A percentile compares a stretch with the other conserved stretches of the same genome.
Conservation (phyloP, 176 grass and related monocot species). For the Juncus inflexus region DNA sequence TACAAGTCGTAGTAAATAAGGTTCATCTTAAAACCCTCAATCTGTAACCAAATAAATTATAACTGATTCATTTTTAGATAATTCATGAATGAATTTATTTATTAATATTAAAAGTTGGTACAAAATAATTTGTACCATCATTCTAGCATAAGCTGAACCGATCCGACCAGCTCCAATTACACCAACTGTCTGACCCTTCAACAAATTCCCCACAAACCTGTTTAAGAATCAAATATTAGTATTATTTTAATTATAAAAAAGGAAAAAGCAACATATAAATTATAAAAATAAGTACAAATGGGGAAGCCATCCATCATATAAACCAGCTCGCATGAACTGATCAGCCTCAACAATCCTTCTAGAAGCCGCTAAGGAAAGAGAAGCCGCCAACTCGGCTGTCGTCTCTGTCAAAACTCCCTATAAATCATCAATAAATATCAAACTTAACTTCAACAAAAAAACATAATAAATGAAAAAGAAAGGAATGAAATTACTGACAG, state of each 20-base stretch:
- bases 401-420: slow-evolving; percentile 94
- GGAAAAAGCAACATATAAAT: not conserved
- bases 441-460: not conserved
- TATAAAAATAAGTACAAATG: slow-evolving; percentile 45
- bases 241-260: slow-evolving; percentile 10
- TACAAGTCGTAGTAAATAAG: slow-evolving; percentile 95
- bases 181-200: slow-evolving; percentile 88
- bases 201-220: slow-evolving; percentile 91
- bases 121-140: slow-evolving; percentile 57
- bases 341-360: slow-evolving; percentile 80
- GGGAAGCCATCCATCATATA: slow-evolving; percentile 93
- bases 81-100: slow-evolving; percentile 3
- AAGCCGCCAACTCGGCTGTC: slow-evolving; percentile 78
- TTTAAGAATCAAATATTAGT: slow-evolving; percentile 7
- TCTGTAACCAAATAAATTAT: slow-evolving; percentile 31
- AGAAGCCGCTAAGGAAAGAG: slow-evolving; percentile 59
- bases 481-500: slow-evolving; percentile 30
- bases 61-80: slow-evolving; percentile 5
- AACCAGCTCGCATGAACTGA: slow-evolving; percentile 78
- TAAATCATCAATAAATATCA: not conserved
- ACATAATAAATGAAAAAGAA: not conserved
- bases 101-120: slow-evolving; percentile 10
- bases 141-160: slow-evolving; percentile 83
- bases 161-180: slow-evolving; percentile 93
- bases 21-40: slow-evolving; percentile 99